Evolutionary conservation across 495 filamentous ascomycete genomes (phyloP).

Genomic region (Xylaria palmicola): DNA sequence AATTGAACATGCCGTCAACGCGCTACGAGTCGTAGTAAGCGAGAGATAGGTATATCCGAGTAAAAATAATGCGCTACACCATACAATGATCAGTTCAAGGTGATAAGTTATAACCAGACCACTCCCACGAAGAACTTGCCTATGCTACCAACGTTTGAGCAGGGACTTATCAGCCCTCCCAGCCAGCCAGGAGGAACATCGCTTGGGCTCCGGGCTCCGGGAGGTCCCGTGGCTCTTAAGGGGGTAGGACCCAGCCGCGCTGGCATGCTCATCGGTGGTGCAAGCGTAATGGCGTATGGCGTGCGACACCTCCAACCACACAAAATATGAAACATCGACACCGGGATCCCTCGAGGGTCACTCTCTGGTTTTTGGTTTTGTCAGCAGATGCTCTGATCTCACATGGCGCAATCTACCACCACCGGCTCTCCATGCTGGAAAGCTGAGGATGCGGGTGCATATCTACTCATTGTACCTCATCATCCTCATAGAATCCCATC

Average conservation of each 20-base stretch:
- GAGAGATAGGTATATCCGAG: too few species aligned
- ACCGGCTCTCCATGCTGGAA: neutral
- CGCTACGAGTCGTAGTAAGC: too few species aligned
- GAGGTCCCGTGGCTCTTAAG: neutral
- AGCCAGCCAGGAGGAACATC: neutral
- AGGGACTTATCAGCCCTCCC: neutral
- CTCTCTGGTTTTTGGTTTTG: slow-evolving; percentile 1
- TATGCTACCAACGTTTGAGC: too few species aligned
- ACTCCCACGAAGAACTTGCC: too few species aligned
- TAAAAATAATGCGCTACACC: neutral
- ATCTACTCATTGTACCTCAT: neutral
- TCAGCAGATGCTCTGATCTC: slow-evolving; percentile 12
- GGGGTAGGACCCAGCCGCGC: neutral
- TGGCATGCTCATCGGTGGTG: neutral
- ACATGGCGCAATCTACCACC: slow-evolving; percentile 14
- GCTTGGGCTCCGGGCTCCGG: neutral
- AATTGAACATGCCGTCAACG: too few species aligned
- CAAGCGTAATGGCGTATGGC: slow-evolving; percentile 16
- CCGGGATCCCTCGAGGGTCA: neutral
- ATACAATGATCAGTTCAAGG: too few species aligned
- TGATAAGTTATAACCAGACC: too few species aligned
- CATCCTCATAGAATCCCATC: too few species aligned
- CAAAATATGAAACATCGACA: slow-evolving; percentile 11
- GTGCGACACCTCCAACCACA: slow-evolving; percentile 10
- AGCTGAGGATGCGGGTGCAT: neutral